Base-by-base conservation (phyloP, 2,329 filamentous ascomycete genomes). In the Fusarium sp. region DNA sequence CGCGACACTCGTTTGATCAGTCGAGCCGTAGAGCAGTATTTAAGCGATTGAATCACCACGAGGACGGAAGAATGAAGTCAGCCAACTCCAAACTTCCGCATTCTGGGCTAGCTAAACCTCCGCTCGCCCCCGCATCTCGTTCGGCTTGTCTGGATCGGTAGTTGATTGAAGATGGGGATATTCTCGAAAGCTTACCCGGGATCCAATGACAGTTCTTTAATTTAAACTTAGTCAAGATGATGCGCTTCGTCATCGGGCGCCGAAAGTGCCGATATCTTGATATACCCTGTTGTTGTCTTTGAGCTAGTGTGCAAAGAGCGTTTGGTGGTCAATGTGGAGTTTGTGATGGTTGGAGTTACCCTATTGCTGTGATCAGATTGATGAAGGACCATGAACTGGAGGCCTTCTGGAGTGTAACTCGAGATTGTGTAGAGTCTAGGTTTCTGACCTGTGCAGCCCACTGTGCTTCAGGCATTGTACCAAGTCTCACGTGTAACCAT, bases 71-170 rank as follows among this genome's bases (percentile, higher is more conserved):
- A 58, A 48, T 32, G 4, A 58, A 57, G 55, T 48, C 39, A 18
- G 30, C 18, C 28, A 35, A 2, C 28, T 35, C 28, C n/a, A 35
- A 57, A 20, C 39, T 48, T 47, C 24, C 22, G 55, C n/a, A 18
- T 48, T 48, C n/a, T 26, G 4, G 11, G 17, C 50, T 47, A 38
- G 53, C 18, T 13, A 26, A 30, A 30, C 42, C 48, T 48, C 54
- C 63, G 63, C 54, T 50, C 36, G 30, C 71, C 72, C 50, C 72
- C 68, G 72, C 72, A 74, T 59, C 55, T 50, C 26, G 12, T 39
- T 56, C 63, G 62, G 62, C 26, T 48, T 32, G 24, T 28, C 41
- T 36, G 32, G 35, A 36, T 32, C 56, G 71, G 64, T 57, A 62
- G 57, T 56, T 54, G 41, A 54, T 17, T 55, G 50, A 36, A 54